Evolutionary conservation across 1,139 yeast genomes (phyloP), one percentile per base, ranked within the genome.

Genomic region (Pichia sp.): DNA sequence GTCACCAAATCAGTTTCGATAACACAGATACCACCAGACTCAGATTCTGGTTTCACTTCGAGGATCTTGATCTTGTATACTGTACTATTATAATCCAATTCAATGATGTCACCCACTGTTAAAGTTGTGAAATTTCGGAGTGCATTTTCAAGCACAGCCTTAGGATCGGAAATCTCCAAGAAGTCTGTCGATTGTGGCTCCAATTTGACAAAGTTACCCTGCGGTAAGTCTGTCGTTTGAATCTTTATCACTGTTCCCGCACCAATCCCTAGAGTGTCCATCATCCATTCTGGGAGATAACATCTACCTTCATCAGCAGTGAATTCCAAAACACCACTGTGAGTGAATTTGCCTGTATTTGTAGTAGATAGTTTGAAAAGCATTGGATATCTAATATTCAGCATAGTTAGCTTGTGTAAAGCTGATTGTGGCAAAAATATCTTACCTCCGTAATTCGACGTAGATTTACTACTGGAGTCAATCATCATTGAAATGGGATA

Each of bases 231-330:
- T 32, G 91, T 78, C 37, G 77, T 76, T 31, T 78, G 69, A 29
- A 93, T 72, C 46, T 81, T 81, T 19, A 91, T 63, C 44, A 93
- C 64, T 19, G 85, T 73, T 0, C 98, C 98, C 0, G 96, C 85
- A 33, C 72, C 72, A 11, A 84, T 63, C 25, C 69, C 66, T 33
- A 93, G 62, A 0, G 94, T 83, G 33, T 63, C 70, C 87, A 91
- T 77, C 93, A 91, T 88, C 99, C 99, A 93, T 51, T 85, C 88
- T 0, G 99, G 99, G 30, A 91, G 56, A 56, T 93, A 93, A 3
- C 77, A 93, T 42, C 98, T 69, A 15, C 99, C 99, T 63, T 93
- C 98, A 56, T 91, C 98, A 1, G 98, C 96, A 22, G 84, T 83
- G 56, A 93, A 93, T 61, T 93, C 98, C 47, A 93, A 64, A 13